Evolutionary conservation across 192 early-diverging fungal genomes (phyloP), one percentile per base, ranked within the genome.

Genomic region (Coemansia javaensis): DNA sequence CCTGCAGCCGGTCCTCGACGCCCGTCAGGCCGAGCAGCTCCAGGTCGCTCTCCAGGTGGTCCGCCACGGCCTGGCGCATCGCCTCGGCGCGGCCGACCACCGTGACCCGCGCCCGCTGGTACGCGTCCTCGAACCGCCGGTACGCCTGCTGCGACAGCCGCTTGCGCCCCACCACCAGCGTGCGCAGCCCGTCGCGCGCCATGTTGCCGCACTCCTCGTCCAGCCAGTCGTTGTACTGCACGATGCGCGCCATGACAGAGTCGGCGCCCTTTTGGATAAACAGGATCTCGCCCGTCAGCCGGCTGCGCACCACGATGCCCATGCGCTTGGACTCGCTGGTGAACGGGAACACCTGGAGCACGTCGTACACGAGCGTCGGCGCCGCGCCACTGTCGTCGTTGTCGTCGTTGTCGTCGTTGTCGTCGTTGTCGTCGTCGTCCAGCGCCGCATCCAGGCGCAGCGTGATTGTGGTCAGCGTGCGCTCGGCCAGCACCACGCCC

Each of bases 121-220:
- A 87, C 27, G 73, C 80, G 1, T 65, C 30, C 40, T 80, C 74
- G 37, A 90, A 90, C 10, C 82, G 79, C 44, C 77, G 63, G 46
- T 85, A 89, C 2, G 75, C 37, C 27, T 91, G 88, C 14, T 81
- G 76, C 8, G 89, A 81, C 22, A 98, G 59, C 2, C 84, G 56
- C 53, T 92, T 93, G 46, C 86, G 74, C 1, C 85, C 94, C n/a
- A 95, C 79, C 4, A 98, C 94, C 16, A 98, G 67, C 1, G 94
- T 98, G 43, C 94, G 80, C 43, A 98, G 64, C 4, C 94, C 94
- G 68, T 98, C 91, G 37, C 91, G 81, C 2, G 92, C 92, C 91
- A 97, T 94, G 53, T 93, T 95, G 24, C 87, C 90, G 59, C 91
- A 94, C 70, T 95, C 93, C 71, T 98, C 94, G 27, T 98, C 94